Evolutionary conservation across 2,329 filamentous ascomycete genomes (phyloP), one percentile per base, ranked within the genome.

Genomic region (Trichothecium sympodiale): DNA sequence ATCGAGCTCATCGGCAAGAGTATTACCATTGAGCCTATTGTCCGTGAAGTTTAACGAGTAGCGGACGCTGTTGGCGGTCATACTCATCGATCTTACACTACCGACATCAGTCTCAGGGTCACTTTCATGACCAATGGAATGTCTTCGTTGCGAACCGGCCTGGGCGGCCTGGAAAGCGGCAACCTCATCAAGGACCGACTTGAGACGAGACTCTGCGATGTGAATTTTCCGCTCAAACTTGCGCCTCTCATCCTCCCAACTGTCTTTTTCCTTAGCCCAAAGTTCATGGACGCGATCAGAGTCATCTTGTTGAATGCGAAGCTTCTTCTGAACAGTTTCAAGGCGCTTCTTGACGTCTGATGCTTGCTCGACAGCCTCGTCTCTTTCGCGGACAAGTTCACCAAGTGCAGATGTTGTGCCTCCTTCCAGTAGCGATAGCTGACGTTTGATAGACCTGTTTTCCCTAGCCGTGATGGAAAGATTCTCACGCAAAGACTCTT

Each of bases 1-100:
- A 42, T 84, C 80, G 37, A 98, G 70, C 60, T 98, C 91, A 47
- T 96, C 88, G 1, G 91, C 91, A 29, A 98, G 67, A 42, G 82
- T 94, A 40, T 86, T 59, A 2, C 81, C 83, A 46, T 76, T 77
- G 4, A 62, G 51, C 50, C 79, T 80, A 15, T 63, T 59, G 8
- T 63, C 71, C 7, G 61, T 58, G 42, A 69, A 78, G 42, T 83
- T 64, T 17, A 80, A 61, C 3, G 87, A 93, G 51, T 80, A 84
- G 20, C 85, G 77, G 42, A 85, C 71, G 53, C 79, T 67, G 69
- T 80, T 69, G 6, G 20, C 20, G 55, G 81, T 67, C 64, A 81
- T 69, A 53, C 83, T 85, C 65, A 79, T 80, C 1, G 82, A 84
- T 20, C 60, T 51, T 16, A 88, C 64, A 52, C 86, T 94, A 5